Base-by-base conservation (phyloP, 176 grass and related monocot species). In the Zoysia pacifica region DNA sequence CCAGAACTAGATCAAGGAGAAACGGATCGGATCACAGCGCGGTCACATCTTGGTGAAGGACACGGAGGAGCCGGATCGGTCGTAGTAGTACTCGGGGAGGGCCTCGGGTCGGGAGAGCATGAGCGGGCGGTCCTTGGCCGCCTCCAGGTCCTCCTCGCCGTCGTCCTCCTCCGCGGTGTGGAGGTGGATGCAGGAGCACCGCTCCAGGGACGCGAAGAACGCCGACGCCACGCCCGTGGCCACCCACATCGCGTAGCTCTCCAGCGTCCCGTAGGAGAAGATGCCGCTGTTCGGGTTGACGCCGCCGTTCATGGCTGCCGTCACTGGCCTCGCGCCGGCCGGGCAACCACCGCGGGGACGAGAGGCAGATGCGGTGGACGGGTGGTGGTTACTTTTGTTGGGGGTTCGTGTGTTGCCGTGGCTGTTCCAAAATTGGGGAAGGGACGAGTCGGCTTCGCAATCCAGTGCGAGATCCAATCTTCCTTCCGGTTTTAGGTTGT, bases 111-210 rank as follows among this genome's bases (percentile, higher is more conserved):
- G 77, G 51, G 91, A 91, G 62, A 91, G 65, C 89, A 91, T 76
- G 86, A 94, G 87, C 2, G 89, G 84, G 47, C 89, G 89, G 44
- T 87, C 88, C 70, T 88, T 89, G 52, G 84, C 92, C 83, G 91
- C 81, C 83, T 94, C 92, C 20, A 49, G 80, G 75, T 90, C 84
- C 6, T 86, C 77, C 6, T 94, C 86, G 20, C 89, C 89, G 70
- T 67, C 86, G 49, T 94, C 92, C 71, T 94, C 92, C 80, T 94
- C 89, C 0, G 79, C 51, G n/a, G 92, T 94, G 72, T 88, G 87
- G 69, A 94, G 78, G 86, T 94, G 90, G 84, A 94, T 94, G 92
- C 92, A 94, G 75, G 92, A 89, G 73, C 86, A 94, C 9, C 78
- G 80, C 78, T 94, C 89, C 55, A 94, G 90, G 51, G 92, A 94